Evolutionary conservation across 129 eudicot genomes (phyloP), one percentile per base, ranked within the genome.

Genomic region (Calendula officinalis): DNA sequence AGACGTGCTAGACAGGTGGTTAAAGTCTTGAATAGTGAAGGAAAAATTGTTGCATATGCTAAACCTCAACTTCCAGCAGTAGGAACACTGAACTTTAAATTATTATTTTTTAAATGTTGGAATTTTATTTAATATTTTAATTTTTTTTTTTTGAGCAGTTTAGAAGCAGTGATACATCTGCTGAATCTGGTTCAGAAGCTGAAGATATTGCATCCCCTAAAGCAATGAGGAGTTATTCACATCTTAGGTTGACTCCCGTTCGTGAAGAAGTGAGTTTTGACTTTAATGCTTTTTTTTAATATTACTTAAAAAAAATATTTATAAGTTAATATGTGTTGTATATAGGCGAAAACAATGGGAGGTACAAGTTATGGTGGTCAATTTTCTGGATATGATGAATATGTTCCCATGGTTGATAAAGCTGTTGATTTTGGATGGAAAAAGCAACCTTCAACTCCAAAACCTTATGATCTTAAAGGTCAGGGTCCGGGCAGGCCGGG

Each of bases 171-270:
- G 97, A 91, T 66, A 84, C 97, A 32, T 90, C 97, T 56, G 95
- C 95, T 0, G 95, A 91, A 64, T 91, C 97, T 9, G 97, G 97
- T 4, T 91, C 97, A 48, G 97, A 91, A 78, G 97, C 97, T 82
- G 97, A 91, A 65, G 97, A 91, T 76, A 87, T 91, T 60, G 90
- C 90, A 60, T 91, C 95, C 15, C 97, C 97, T 38, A 87, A 91
- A 82, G 94, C 88, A 52, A 51, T 58, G 62, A 84, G 83, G 55
- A 87, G 57, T 68, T 90, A 79, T 67, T 80, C 97, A 34, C 95
- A 82, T 51, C 87, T 91, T 78, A 79, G 86, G 57, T 77, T 87
- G 76, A 91, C 97, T 42, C 97, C 97, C 60, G 97, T 91, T 56
- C 94, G 88, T 62, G 97, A 91, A 83, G 97, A 91, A 73, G 97